Evolutionary conservation across 2,329 filamentous ascomycete genomes (phyloP), one percentile per base, ranked within the genome.

Genomic region (Fusarium sterilihyphosum): DNA sequence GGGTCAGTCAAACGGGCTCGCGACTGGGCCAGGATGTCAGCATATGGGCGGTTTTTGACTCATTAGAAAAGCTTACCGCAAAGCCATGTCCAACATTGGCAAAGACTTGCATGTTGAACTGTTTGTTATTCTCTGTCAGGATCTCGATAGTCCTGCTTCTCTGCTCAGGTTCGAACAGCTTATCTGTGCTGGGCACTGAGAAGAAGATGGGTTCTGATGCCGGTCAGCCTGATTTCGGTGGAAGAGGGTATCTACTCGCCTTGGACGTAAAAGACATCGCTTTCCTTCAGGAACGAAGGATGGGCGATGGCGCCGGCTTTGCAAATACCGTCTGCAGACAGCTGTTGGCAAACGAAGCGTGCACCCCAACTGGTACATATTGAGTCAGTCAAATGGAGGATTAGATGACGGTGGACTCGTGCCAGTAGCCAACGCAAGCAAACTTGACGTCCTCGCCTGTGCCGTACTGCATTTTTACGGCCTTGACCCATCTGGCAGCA

Each of bases 351-450:
- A 7, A 62, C 59, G 6, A 62, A 62, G 17, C 50, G 59, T 26
- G 59, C 50, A 13, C 59, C 50, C 59, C 59, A 62, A 9, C 50
- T 54, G 2, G 8, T 12, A 29, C 33, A 37, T 22, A 2, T 2
- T 26, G 7, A 18, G 33, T 38, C 13, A 54, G 33, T 54, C 9
- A 12, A 26, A 22, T 38, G 9, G n/a, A 38, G 9, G 4, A 10
- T 29, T 3, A 26, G 7, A 29, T 12, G 1, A 22, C 3, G 7
- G 13, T 14, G 2, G 2, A 12, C 10, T 58, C n/a, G 3, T 26
- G 58, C 59, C 59, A 62, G 5, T 62, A 62, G 24, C 59, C 59
- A n/a, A 58, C 50, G 6, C 49, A 54, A 10, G 38, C 31, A 14
- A 62, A 62, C 1, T 44, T 57, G 31, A 37, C 59, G 7, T 8